A percentile compares a stretch with the other conserved stretches of the same genome.
Conservation (phyloP, 495 filamentous ascomycete species). For the Neurospora sp. region DNA sequence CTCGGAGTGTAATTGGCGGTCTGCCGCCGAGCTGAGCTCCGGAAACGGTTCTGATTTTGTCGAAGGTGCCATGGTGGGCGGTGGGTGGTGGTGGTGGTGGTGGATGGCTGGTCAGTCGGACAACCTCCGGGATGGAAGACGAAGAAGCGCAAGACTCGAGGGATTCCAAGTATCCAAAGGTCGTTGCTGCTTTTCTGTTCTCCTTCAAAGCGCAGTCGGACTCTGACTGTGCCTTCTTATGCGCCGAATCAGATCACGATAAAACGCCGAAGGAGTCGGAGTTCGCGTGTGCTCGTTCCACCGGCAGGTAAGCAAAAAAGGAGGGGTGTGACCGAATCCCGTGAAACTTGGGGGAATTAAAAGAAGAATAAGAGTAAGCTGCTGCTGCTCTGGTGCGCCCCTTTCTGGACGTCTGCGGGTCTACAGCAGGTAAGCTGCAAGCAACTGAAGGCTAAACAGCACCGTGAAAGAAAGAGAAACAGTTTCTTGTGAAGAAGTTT, state of each 20-base stretch:
- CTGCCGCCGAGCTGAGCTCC: constrained; percentile 30
- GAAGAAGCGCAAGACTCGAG: neutral
- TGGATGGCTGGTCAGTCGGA: neutral
- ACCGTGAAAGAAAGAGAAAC: neutral
- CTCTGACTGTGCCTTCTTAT: neutral
- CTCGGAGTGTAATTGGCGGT: constrained; percentile 23
- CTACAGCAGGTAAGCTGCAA: neutral
- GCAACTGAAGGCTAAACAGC: neutral
- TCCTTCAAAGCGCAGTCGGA: neutral
- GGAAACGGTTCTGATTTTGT: constrained; percentile 34
- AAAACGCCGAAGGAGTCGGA: neutral
- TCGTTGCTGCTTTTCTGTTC: neutral
- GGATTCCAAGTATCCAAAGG: neutral
- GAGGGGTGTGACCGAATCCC: neutral
- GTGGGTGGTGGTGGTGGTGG: neutral
- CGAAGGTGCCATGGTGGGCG: neutral
- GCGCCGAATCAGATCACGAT: neutral
- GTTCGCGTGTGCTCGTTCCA: neutral
- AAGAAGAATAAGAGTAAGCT: neutral
- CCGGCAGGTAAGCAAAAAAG: neutral
- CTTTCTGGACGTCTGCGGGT: neutral
- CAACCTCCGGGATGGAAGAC: neutral
- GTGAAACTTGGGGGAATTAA: neutral
- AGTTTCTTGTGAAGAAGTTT: neutral
- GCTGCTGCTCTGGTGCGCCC: neutral